Evolutionary conservation across 345 rosid species (phyloP), one percentile per base, ranked within the genome.

Genomic region (Corchorus olitorius): DNA sequence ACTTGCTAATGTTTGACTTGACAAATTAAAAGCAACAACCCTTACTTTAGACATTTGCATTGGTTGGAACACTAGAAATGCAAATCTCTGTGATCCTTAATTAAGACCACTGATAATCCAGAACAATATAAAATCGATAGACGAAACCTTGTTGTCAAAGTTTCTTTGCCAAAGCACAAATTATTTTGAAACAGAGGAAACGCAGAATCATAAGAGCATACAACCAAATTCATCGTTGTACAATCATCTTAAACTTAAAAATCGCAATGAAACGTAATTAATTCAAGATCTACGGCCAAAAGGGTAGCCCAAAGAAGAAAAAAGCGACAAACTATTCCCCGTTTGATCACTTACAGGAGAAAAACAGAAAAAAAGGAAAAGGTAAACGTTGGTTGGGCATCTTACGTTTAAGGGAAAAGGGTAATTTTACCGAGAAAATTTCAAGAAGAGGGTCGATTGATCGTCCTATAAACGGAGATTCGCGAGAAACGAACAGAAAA

Each of bases 381-480:
- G 17, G 61, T 50, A 69, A 70, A 14, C 46, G 6, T 45, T 6
- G 48, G 48, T 6, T 45, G 60, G 46, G 33, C 6, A 27, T 35
- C 74, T 53, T 70, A 33, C 46, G 74, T 53, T 70, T 70, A 7
- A 53, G 48, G 48, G 48, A 45, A 27, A 70, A 53, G 17, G 48
- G 48, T n/a, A 70, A 0, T 53, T 70, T 53, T 14, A 50, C 46
- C 61, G 6, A 17, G n/a, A 34, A 67, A 8, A 53, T 16, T 52
- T 22, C 27, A 55, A 20, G 60, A 49, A 49, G 60, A 14, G 3
- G 5, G 22, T 14, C 5, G 56, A 54, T 56, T 56, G 33, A 56
- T 56, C 33, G 61, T 19, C 60, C 60, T 55, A n/a, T 55, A 55
- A 55, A 55, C 60, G 19, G 22, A 55, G 60, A n/a, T 55, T 55